These are phyloP conservation scores for Malassezia nana DNA, from an alignment of 1,284 basidiomycete genomes.

Conservation along the genomic window DNA sequence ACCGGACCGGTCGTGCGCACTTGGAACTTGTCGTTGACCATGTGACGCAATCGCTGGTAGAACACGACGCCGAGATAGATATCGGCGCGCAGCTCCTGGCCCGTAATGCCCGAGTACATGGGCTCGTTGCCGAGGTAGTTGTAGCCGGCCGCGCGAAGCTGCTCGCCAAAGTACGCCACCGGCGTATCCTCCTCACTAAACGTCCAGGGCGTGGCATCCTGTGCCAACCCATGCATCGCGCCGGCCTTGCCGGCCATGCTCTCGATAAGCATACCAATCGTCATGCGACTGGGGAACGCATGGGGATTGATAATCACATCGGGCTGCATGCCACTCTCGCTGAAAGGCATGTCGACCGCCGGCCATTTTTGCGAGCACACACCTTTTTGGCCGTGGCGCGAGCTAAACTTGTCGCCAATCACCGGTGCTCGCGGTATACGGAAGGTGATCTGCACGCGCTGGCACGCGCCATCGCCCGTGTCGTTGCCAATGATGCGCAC, in stretches of 20 bases:
- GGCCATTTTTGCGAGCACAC: slow-evolving; percentile 99
- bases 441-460: slow-evolving; percentile 87
- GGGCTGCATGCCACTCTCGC: slow-evolving; percentile 95
- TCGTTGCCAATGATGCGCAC: slow-evolving; percentile 84
- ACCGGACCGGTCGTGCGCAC: slow-evolving; percentile 95
- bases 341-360: slow-evolving; percentile 94
- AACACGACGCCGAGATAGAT: slow-evolving; percentile 98
- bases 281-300: slow-evolving; percentile 99
- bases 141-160: slow-evolving; percentile 85
- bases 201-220: slow-evolving; percentile 73
- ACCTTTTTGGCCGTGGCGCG: slow-evolving; percentile 97
- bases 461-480: slow-evolving; percentile 71
- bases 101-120: slow-evolving; percentile 99
- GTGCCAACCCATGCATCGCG: slow-evolving; percentile 92
- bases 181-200: slow-evolving; percentile 94
- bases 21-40: slow-evolving; percentile 99
- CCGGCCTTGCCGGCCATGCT: slow-evolving; percentile 97
- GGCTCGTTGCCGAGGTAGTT: slow-evolving; percentile 99
- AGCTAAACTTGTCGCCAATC: slow-evolving; percentile 98
- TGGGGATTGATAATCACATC: slow-evolving; percentile 99
- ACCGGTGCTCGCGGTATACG: slow-evolving; percentile 89
- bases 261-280: slow-evolving; percentile 99
- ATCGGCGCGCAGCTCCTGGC: slow-evolving; percentile 93
- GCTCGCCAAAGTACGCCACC: slow-evolving; percentile 91
- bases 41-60: slow-evolving; percentile 96